These are phyloP conservation scores for Verticillium albo-atrum DNA, from an alignment of 2,329 filamentous ascomycete genomes.

Conservation along the genomic window DNA sequence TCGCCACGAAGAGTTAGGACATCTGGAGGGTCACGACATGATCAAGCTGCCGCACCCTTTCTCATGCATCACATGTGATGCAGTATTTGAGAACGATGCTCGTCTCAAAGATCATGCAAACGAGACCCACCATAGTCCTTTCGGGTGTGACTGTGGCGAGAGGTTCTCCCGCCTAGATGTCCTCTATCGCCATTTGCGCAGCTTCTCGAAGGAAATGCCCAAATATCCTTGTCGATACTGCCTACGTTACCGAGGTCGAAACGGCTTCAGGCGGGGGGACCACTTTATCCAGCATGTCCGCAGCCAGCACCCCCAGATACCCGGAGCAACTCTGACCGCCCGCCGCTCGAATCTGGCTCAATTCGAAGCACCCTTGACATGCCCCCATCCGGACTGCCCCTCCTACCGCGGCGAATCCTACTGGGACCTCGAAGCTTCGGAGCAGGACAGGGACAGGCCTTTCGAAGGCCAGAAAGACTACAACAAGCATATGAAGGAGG, in stretches of 20 bases:
- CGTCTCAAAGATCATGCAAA: background rate
- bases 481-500: slow-evolving; percentile 28
- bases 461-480: slow-evolving; percentile 21
- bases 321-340: background rate
- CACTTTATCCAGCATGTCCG: slow-evolving; percentile 31
- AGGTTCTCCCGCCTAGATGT: slow-evolving; percentile 21
- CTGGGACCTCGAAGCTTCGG: slow-evolving; percentile 1
- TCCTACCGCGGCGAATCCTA: slow-evolving; percentile 12
- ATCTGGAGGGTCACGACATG: background rate
- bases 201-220: slow-evolving; percentile 7
- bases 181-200: slow-evolving; percentile 18
- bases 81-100: background rate
- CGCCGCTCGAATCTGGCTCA: background rate
- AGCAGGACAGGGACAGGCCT: slow-evolving; percentile 4
- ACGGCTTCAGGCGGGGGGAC: slow-evolving; percentile 30
- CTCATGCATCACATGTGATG: background rate
- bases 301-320: slow-evolving; percentile 28
- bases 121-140: slow-evolving; percentile 9
- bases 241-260: slow-evolving; percentile 22
- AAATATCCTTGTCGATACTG: slow-evolving; percentile 25
- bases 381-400: slow-evolving; percentile 16
- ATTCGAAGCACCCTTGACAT: slow-evolving; percentile 5
- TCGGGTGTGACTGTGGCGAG: slow-evolving; percentile 17
- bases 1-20: too few relatives aligned
- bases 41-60: background rate